A percentile compares a stretch with the other conserved stretches of the same genome.
phyloP scores from a whole-genome alignment of 2,329 filamentous ascomycete species.

The Pseudovirgaria hyperparasitica region DNA sequence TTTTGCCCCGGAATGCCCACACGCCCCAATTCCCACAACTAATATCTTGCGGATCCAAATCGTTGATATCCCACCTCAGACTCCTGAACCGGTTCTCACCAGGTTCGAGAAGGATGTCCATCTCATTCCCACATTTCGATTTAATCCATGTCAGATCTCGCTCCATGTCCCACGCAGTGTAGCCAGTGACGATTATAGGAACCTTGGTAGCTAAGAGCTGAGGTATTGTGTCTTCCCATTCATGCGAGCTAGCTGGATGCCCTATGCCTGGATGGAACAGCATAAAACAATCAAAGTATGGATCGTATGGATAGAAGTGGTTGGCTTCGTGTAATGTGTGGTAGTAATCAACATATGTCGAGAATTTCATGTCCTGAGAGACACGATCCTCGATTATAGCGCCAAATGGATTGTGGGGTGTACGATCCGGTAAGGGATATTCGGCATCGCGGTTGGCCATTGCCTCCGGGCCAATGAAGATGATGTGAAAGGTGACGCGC shows the following conservation, averaged over 20 bases:
- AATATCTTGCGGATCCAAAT: conserved; percentile 84
- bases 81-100: conserved; percentile 92
- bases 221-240: conserved; percentile 87
- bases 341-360: conserved; percentile 95
- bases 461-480: conserved; percentile 91
- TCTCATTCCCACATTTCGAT: conserved; percentile 75
- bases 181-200: conserved; percentile 87
- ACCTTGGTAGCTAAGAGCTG: conserved; percentile 89
- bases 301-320: conserved; percentile 87
- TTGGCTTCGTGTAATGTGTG: conserved; percentile 88
- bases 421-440: conserved; percentile 79
- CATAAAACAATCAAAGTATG: conserved; percentile 96
- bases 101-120: conserved; percentile 82
- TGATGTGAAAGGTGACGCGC: conserved; percentile 74
- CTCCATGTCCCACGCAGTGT: conserved; percentile 91
- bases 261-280: conserved; percentile 94
- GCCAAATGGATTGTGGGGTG: conserved; percentile 77
- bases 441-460: conserved; percentile 92
- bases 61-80: conserved; percentile 91
- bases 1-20: conserved; percentile 95
- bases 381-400: conserved; percentile 88
- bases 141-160: conserved; percentile 83
- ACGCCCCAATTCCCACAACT: conserved; percentile 95
- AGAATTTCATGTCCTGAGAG: conserved; percentile 84
- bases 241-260: conserved; percentile 82